phyloP scores from a whole-genome alignment of 2,329 filamentous ascomycete genomes.

The Nothophoma quercina region DNA sequence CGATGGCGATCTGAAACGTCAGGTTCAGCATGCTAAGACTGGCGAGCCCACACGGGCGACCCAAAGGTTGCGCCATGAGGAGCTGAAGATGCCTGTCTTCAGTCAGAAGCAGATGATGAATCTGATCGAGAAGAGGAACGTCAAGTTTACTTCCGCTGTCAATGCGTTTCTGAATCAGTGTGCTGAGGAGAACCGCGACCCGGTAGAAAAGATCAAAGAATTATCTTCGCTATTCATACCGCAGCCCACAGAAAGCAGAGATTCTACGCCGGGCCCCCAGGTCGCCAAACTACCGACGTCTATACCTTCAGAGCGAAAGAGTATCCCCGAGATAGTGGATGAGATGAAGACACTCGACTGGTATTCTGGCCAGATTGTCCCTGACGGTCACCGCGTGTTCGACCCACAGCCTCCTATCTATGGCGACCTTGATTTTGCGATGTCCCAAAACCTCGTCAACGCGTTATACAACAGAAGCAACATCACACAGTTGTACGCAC shows the following conservation, averaged over 20 bases:
- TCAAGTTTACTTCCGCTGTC: slow-evolving; percentile 80
- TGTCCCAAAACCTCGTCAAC: slow-evolving; percentile 94
- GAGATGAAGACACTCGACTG: slow-evolving; percentile 84
- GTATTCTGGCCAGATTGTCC: slow-evolving; percentile 93
- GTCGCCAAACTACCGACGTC: slow-evolving; percentile 65
- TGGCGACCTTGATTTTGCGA: slow-evolving; percentile 81
- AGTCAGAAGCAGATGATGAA: slow-evolving; percentile 91
- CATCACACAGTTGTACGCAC: slow-evolving; percentile 86
- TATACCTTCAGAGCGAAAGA: slow-evolving; percentile 81
- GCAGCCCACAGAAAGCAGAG: slow-evolving; percentile 57
- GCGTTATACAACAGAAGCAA: slow-evolving; percentile 90
- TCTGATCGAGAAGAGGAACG: slow-evolving; percentile 88
- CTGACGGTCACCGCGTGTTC: slow-evolving; percentile 89
- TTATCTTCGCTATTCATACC: slow-evolving; percentile 71
- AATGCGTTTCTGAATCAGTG: slow-evolving; percentile 80
- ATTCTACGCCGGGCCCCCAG: slow-evolving; percentile 52
- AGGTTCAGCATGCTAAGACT: slow-evolving; percentile 75
- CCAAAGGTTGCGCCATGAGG: slow-evolving; percentile 75
- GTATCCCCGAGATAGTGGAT: slow-evolving; percentile 82
- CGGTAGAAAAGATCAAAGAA: slow-evolving; percentile 69
- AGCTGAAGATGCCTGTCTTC: slow-evolving; percentile 89
- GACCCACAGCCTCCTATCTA: slow-evolving; percentile 83
- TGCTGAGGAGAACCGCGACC: slow-evolving; percentile 68
- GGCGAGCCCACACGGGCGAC: slow-evolving; percentile 74
- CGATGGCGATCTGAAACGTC: slow-evolving; percentile 86